Percentiles rank a stretch among this genome's conserved stretches.
Conservation (phyloP, 495 filamentous ascomycete genomes). For the Pyrenopolyporus hunteri region DNA sequence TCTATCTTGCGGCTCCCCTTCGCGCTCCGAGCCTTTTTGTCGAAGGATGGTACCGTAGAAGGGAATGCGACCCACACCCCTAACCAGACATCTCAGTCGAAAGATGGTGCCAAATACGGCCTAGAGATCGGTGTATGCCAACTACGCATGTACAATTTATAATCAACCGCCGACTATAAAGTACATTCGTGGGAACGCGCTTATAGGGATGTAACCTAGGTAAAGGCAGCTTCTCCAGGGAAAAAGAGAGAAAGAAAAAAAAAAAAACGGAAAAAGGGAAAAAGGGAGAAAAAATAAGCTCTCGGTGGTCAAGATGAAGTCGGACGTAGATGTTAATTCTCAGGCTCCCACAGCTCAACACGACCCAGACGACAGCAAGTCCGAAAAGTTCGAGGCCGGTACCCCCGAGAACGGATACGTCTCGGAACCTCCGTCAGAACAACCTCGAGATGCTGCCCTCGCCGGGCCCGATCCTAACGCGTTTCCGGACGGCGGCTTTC, state of each 20-base stretch:
- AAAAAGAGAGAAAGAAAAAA: too few relatives aligned
- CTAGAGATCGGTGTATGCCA: neutral
- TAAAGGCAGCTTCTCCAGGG: too few relatives aligned
- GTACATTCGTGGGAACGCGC: too few relatives aligned
- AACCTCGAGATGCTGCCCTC: neutral
- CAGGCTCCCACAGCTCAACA: slow-evolving; percentile 3
- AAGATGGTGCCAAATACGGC: slow-evolving; percentile 24
- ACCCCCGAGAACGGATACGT: neutral
- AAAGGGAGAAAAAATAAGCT: neutral
- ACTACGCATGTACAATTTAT: neutral
- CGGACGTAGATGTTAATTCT: slow-evolving; percentile 9
- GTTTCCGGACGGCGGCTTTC: slow-evolving; percentile 43
- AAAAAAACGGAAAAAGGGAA: neutral
- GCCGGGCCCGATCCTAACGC: neutral
- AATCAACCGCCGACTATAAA: neutral
- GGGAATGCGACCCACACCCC: too few relatives aligned
- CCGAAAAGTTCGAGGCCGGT: slow-evolving; percentile 2
- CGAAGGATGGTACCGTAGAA: neutral
- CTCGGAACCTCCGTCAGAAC: slow-evolving; percentile 5
- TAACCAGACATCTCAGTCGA: too few relatives aligned
- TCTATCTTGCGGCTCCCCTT: too few relatives aligned
- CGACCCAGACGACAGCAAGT: slow-evolving; percentile 4
- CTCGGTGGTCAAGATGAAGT: slow-evolving; percentile 3
- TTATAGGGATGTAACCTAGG: too few relatives aligned
- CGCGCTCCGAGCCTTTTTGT: neutral